Percentiles rank a stretch among this genome's conserved stretches.
phyloP scores from a whole-genome alignment of 2,329 filamentous ascomycete species.

The Aspergillus neoniger region DNA sequence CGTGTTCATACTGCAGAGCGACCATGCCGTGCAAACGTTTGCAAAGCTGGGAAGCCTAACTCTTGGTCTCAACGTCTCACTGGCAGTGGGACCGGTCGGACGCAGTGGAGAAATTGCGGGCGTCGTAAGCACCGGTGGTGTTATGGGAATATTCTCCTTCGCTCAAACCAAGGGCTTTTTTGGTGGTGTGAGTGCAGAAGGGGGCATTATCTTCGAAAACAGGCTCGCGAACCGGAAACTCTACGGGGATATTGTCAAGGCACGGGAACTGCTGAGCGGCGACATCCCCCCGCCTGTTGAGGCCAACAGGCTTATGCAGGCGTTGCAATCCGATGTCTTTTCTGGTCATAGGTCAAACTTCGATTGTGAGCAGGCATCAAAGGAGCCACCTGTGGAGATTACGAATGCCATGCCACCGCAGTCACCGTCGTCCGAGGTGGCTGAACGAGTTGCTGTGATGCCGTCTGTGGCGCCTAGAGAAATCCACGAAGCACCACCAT shows the following conservation, averaged over 20 bases:
- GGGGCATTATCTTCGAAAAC: slow-evolving; percentile 84
- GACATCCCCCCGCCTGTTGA: slow-evolving; percentile 73
- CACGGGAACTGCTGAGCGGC: slow-evolving; percentile 77
- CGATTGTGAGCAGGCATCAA: background rate
- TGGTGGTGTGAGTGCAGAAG: slow-evolving; percentile 87
- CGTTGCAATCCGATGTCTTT: slow-evolving; percentile 70
- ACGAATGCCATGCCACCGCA: background rate
- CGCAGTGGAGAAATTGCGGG: slow-evolving; percentile 91
- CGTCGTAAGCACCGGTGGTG: slow-evolving; percentile 78
- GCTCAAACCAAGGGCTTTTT: slow-evolving; percentile 96
- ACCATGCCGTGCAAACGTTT: slow-evolving; percentile 85
- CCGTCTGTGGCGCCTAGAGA: background rate
- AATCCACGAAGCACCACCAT: background rate
- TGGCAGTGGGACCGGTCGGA: slow-evolving; percentile 91
- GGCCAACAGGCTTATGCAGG: slow-evolving; percentile 76
- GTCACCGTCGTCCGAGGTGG: background rate
- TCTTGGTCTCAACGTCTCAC: slow-evolving; percentile 87
- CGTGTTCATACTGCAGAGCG: slow-evolving; percentile 92
- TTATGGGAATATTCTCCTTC: slow-evolving; percentile 91
- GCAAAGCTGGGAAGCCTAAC: slow-evolving; percentile 85
- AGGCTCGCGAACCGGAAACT: slow-evolving; percentile 93
- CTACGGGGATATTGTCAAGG: slow-evolving; percentile 78
- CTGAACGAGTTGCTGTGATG: background rate
- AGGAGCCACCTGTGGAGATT: background rate
- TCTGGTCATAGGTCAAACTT: background rate